These are phyloP conservation scores for Yamadazyma conglobata DNA, from an alignment of 1,139 yeast species.

Conservation along the genomic window DNA sequence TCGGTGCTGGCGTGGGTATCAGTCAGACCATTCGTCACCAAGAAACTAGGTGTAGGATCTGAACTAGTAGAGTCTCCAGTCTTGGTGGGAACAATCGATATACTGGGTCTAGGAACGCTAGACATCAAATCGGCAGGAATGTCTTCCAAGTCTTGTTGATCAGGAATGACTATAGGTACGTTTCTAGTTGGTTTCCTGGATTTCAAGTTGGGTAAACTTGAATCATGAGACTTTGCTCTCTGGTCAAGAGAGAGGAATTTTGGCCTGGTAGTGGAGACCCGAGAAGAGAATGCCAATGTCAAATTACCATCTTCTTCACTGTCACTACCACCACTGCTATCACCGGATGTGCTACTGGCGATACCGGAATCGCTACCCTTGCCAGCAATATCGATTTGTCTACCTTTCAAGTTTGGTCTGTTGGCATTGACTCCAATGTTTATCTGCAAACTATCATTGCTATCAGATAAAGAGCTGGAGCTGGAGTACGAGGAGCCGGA, in stretches of 20 bases:
- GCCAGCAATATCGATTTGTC: too few relatives aligned
- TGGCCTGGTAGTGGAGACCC: conserved; percentile 36
- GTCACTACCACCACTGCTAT: conserved; percentile 25
- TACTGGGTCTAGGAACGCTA: conserved; percentile 21
- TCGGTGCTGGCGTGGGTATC: not conserved
- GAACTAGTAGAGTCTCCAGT: conserved; percentile 3
- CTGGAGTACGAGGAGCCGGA: conserved; percentile 2
- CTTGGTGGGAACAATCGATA: conserved; percentile 14
- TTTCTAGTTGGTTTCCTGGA: conserved; percentile 8
- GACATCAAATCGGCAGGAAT: conserved; percentile 39
- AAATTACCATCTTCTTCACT: conserved; percentile 48
- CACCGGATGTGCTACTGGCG: conserved; percentile 12
- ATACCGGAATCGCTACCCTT: too few relatives aligned
- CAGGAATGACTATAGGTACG: conserved; percentile 12
- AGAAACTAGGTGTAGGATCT: conserved; percentile 6
- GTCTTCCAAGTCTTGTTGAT: conserved; percentile 40
- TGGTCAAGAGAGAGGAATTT: conserved; percentile 32
- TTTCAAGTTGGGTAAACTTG: conserved; percentile 26
- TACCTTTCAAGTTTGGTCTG: too few relatives aligned
- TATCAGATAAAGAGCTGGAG: conserved; percentile 1
- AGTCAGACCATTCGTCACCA: not conserved
- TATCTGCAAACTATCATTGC: conserved; percentile 1
- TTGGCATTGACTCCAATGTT: too few relatives aligned
- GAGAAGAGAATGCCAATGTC: conserved; percentile 50
- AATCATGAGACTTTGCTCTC: conserved; percentile 45